Conservation (phyloP, 1,284 basidiomycete species). For the Thecaphora thlaspeos region DNA sequence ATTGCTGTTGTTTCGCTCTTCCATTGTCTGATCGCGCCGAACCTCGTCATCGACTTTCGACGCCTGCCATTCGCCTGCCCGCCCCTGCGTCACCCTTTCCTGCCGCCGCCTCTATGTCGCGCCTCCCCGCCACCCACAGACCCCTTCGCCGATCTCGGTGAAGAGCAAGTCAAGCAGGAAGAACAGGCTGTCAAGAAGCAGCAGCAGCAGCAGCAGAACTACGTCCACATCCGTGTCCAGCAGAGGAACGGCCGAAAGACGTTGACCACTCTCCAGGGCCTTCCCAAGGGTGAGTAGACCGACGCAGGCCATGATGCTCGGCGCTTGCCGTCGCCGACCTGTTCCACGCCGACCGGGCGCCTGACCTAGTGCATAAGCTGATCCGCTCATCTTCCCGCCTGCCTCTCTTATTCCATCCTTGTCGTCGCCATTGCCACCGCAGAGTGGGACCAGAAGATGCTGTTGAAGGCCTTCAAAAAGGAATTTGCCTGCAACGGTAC, state of each 20-base stretch:
- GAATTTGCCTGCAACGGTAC: conserved; percentile 99
- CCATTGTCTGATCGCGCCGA: too few species aligned
- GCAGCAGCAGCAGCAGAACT: conserved; percentile 48
- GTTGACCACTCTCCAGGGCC: conserved; percentile 93
- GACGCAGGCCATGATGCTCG: too few species aligned
- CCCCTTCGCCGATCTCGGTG: conserved; percentile 58
- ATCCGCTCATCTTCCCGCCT: too few species aligned
- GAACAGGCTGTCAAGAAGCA: conserved; percentile 37
- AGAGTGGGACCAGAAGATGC: conserved; percentile 98
- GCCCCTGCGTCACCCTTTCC: neutral
- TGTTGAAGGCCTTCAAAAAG: conserved; percentile 98
- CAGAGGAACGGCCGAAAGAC: conserved; percentile 99
- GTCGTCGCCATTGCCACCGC: conserved; percentile 31
- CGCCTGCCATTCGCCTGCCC: too few species aligned
- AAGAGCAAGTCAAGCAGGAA: conserved; percentile 37
- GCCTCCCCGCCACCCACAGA: conserved; percentile 14
- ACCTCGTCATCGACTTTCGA: too few species aligned
- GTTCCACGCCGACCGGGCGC: too few species aligned
- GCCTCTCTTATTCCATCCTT: neutral
- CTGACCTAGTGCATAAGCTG: too few species aligned
- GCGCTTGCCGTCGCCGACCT: too few species aligned
- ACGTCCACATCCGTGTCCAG: conserved; percentile 71
- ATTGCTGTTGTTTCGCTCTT: too few species aligned
- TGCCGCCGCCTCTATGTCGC: neutral
- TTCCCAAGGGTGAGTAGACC: conserved; percentile 75